phyloP scores from a whole-genome alignment of 305 asterid genomes.

The Solanum hybrid region DNA sequence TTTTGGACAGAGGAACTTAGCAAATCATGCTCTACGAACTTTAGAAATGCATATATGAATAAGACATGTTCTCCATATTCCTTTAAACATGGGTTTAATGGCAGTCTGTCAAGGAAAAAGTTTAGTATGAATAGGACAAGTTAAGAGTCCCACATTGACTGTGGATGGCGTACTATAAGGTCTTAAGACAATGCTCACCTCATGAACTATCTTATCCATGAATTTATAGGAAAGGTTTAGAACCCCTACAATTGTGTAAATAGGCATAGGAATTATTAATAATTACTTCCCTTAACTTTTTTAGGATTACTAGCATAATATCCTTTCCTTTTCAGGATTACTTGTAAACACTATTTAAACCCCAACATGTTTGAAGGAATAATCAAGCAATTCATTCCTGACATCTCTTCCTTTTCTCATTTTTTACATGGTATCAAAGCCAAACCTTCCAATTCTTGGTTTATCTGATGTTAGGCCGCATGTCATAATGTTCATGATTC shows the following conservation, averaged over 20 bases:
- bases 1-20: neutral
- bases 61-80: neutral
- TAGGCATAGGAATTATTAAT: neutral
- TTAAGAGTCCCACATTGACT: neutral
- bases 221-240: neutral
- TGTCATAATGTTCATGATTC: neutral
- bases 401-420: neutral
- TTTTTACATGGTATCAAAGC: neutral
- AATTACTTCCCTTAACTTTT: neutral
- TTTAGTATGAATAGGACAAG: neutral
- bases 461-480: neutral
- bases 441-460: neutral
- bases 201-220: neutral
- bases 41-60: neutral
- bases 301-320: neutral
- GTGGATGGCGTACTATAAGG: neutral
- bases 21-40: neutral
- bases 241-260: neutral
- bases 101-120: neutral
- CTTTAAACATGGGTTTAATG: neutral
- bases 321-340: neutral
- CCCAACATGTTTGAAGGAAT: neutral
- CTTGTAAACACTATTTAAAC: neutral
- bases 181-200: neutral
- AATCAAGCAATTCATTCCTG: neutral